Evolutionary conservation across 495 filamentous ascomycete genomes (phyloP).

Genomic region (Penicillium angulare): DNA sequence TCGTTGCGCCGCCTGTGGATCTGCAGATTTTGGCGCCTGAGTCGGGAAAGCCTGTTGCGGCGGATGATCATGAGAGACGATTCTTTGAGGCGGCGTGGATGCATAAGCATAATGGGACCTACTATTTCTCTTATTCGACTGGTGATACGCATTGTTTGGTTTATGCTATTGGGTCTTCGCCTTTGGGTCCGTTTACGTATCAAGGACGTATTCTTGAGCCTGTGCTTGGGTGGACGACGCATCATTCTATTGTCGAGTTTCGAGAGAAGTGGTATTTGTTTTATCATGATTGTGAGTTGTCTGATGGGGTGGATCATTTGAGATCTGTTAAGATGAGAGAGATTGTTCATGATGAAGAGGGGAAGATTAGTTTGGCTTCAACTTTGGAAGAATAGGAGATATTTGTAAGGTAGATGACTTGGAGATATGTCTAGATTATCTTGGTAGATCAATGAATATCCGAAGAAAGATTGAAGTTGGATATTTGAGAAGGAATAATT

Average conservation of each 20-base stretch:
- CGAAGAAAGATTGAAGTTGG: too few relatives aligned
- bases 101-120: constrained; percentile 61
- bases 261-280: constrained; percentile 68
- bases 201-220: constrained; percentile 69
- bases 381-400: background rate
- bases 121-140: constrained; percentile 76
- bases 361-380: constrained; percentile 47
- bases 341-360: constrained; percentile 65
- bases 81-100: constrained; percentile 81
- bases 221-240: constrained; percentile 75
- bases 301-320: constrained; percentile 61
- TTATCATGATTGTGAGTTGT: constrained; percentile 68
- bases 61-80: constrained; percentile 67
- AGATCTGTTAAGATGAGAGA: constrained; percentile 69
- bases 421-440: too few relatives aligned
- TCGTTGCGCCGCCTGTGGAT: constrained; percentile 48
- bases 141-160: constrained; percentile 71
- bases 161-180: constrained; percentile 60
- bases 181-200: constrained; percentile 69
- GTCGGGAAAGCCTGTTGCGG: constrained; percentile 53
- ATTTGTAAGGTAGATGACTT: background rate
- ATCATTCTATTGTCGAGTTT: constrained; percentile 75
- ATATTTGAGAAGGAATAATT: too few relatives aligned
- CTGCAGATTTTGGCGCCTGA: constrained; percentile 55
- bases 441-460: too few relatives aligned